phyloP scores from a whole-genome alignment of 2,329 filamentous ascomycete genomes.

The Coniochaeta pulveracea region DNA sequence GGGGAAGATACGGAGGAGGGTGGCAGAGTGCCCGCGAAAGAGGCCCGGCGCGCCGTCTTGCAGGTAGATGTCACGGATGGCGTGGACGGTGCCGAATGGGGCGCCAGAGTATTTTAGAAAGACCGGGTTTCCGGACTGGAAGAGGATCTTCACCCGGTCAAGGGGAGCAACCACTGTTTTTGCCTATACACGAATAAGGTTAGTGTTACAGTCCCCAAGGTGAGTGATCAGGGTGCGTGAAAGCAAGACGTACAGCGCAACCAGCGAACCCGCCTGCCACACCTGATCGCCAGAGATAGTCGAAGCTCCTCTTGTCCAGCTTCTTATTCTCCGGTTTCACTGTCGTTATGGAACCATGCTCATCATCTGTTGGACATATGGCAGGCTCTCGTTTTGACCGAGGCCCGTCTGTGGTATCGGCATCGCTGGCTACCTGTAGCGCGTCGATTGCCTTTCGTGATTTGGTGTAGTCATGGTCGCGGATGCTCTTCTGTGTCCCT shows the following conservation, averaged over 20 bases:
- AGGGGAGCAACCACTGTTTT: conserved; percentile 94
- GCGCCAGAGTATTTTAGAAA: conserved; percentile 88
- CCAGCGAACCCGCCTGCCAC: conserved; percentile 84
- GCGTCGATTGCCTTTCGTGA: conserved; percentile 23
- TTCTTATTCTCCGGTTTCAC: conserved; percentile 35
- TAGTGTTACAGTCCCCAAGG: conserved; percentile 8
- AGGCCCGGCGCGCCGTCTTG: conserved; percentile 66
- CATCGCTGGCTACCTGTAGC: conserved; percentile 13
- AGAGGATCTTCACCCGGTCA: conserved; percentile 96
- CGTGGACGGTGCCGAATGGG: conserved; percentile 72
- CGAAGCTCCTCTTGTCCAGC: conserved; percentile 60
- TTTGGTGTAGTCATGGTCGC: conserved; percentile 18
- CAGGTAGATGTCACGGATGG: conserved; percentile 73
- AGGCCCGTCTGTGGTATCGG: too few relatives aligned
- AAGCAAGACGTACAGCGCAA: conserved; percentile 59
- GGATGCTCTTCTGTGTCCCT: too few relatives aligned
- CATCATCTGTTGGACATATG: conserved; percentile 38
- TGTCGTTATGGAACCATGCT: too few relatives aligned
- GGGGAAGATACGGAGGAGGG: conserved; percentile 86
- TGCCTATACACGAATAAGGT: conserved; percentile 43
- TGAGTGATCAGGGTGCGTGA: background rate
- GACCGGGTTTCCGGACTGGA: conserved; percentile 88
- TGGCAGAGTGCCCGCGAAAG: conserved; percentile 90
- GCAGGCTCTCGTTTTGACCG: conserved; percentile 24
- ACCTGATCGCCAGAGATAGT: conserved; percentile 76